A percentile compares a stretch with the other conserved stretches of the same genome.
phyloP scores from a whole-genome alignment of 2,329 filamentous ascomycete genomes.

The Blastomyces parvus region DNA sequence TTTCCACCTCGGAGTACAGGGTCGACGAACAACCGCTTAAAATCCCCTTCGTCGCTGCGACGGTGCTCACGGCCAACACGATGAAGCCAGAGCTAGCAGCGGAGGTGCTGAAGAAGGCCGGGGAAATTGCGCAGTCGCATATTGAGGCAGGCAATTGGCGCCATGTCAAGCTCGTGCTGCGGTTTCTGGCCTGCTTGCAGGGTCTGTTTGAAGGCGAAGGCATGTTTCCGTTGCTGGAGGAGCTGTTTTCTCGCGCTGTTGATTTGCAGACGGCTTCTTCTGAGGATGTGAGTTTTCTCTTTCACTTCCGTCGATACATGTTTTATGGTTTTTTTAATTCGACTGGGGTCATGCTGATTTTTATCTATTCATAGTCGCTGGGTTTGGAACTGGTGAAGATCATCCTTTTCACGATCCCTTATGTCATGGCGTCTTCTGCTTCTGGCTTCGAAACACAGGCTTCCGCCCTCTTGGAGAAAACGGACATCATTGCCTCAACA shows the following conservation, averaged over 20 bases:
- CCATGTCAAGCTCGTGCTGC: slow-evolving; percentile 79
- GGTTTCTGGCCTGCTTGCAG: slow-evolving; percentile 82
- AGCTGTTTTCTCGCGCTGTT: slow-evolving; percentile 84
- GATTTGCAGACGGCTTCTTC: slow-evolving; percentile 87
- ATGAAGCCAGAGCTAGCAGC: slow-evolving; percentile 64
- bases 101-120: slow-evolving; percentile 58
- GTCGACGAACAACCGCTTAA: slow-evolving; percentile 89
- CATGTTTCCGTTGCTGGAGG: slow-evolving; percentile 72
- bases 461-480: slow-evolving; percentile 76
- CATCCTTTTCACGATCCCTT: slow-evolving; percentile 88
- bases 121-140: slow-evolving; percentile 53
- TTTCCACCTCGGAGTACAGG: slow-evolving; percentile 25
- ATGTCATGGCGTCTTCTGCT: slow-evolving; percentile 67
- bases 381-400: slow-evolving; percentile 88
- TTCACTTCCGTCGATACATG: background rate
- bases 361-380: slow-evolving; percentile 40
- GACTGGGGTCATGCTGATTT: slow-evolving; percentile 14
- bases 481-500: slow-evolving; percentile 84
- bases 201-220: slow-evolving; percentile 72
- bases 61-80: slow-evolving; percentile 69
- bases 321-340: background rate
- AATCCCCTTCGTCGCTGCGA: slow-evolving; percentile 85
- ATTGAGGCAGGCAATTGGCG: slow-evolving; percentile 73
- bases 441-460: slow-evolving; percentile 63
- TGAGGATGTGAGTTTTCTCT: slow-evolving; percentile 62